These are phyloP conservation scores for Epithemia pelagica DNA, from an alignment of 108 stramenopile genomes.

Conservation along the genomic window DNA sequence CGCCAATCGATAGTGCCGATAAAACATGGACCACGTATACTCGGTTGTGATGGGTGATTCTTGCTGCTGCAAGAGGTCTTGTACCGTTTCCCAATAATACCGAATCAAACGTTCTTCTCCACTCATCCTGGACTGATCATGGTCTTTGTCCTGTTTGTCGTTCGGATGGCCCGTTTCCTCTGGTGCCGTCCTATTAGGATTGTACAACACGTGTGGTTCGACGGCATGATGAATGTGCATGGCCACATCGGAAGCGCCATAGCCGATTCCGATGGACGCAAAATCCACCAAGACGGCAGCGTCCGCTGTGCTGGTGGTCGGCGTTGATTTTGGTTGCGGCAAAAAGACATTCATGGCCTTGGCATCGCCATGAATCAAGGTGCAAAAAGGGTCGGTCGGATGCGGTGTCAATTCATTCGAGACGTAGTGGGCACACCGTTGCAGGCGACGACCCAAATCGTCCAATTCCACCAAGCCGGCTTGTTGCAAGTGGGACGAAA, in stretches of 20 bases:
- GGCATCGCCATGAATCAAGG: slow-evolving; percentile 68
- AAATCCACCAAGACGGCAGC: slow-evolving; percentile 67
- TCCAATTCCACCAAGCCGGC: slow-evolving; percentile 15
- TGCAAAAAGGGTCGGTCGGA: slow-evolving; percentile 50
- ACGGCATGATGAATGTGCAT: slow-evolving; percentile 78
- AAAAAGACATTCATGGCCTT: slow-evolving; percentile 80
- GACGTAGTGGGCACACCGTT: slow-evolving; percentile 49
- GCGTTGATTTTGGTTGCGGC: slow-evolving; percentile 11
- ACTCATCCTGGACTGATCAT: slow-evolving; percentile 16
- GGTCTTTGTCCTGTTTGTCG: not conserved
- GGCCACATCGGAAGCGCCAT: slow-evolving; percentile 68
- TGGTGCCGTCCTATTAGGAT: no score
- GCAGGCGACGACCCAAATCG: slow-evolving; percentile 44
- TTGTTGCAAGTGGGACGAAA: slow-evolving; percentile 19
- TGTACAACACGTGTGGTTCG: slow-evolving; percentile 34
- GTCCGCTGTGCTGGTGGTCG: not conserved
- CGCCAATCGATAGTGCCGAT: slow-evolving; percentile 62
- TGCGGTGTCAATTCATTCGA: slow-evolving; percentile 50
- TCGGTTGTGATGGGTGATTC: not conserved
- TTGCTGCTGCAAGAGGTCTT: slow-evolving; percentile 19
- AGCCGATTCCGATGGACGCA: slow-evolving; percentile 67
- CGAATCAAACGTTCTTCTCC: slow-evolving; percentile 51
- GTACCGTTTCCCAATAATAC: slow-evolving; percentile 39
- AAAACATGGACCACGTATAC: slow-evolving; percentile 44
- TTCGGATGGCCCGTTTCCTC: no score